Conservation (phyloP, 2,329 filamentous ascomycete genomes). For the Botrytis byssoidea region DNA sequence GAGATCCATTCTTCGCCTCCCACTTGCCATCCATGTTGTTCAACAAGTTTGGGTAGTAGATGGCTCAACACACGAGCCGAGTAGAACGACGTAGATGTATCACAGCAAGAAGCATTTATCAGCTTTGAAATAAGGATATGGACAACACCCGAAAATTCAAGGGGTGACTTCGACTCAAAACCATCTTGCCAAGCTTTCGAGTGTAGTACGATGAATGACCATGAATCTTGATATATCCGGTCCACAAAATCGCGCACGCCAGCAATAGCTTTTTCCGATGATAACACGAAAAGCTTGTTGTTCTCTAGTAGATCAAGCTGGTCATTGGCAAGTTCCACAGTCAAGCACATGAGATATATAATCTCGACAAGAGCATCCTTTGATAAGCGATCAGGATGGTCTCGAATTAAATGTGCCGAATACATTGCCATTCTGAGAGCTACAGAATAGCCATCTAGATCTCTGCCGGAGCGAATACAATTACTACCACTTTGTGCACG, state of each 20-base stretch:
- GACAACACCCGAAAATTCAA: conserved; percentile 42
- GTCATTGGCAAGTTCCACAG: conserved; percentile 52
- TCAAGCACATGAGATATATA: conserved; percentile 52
- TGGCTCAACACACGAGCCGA: conserved; percentile 52
- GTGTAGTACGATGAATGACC: conserved; percentile 36
- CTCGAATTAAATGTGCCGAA: conserved; percentile 55
- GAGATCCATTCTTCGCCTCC: conserved; percentile 50
- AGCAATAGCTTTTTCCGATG: conserved; percentile 42
- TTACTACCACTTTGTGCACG: conserved; percentile 35
- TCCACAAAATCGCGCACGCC: conserved; percentile 9
- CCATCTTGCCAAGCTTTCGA: conserved; percentile 46
- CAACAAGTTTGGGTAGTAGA: conserved; percentile 48
- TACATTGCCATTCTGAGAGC: conserved; percentile 76
- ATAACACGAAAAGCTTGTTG: conserved; percentile 48
- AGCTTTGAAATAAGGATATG: conserved; percentile 47
- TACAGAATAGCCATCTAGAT: conserved; percentile 68
- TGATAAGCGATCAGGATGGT: conserved; percentile 44
- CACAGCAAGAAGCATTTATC: conserved; percentile 44
- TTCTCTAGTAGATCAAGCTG: conserved; percentile 47
- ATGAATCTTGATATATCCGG: conserved; percentile 13
- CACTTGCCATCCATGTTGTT: conserved; percentile 47
- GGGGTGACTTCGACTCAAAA: background rate
- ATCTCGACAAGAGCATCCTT: conserved; percentile 49
- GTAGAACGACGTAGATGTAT: conserved; percentile 50
- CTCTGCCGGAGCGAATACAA: conserved; percentile 45